Conservation (phyloP, 140 eudicot genomes). For the Flaveria floridana region DNA sequence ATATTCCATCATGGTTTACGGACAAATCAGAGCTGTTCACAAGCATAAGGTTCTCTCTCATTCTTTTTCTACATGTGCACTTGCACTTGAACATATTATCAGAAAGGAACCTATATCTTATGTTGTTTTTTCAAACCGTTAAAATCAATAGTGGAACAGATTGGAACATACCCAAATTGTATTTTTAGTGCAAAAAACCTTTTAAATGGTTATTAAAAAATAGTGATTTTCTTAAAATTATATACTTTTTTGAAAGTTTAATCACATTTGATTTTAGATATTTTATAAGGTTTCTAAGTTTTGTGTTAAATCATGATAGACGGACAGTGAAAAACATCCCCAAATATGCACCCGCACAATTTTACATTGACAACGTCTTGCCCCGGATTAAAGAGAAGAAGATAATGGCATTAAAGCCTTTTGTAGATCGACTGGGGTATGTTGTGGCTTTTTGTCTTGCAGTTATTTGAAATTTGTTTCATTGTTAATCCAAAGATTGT, state of each 20-base stretch:
- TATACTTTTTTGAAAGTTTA: background rate
- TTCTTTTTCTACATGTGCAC: slow-evolving; percentile 8
- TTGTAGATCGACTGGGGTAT: slow-evolving; percentile 98
- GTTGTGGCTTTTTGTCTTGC: slow-evolving; percentile 25
- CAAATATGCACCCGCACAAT: slow-evolving; percentile 91
- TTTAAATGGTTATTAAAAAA: background rate
- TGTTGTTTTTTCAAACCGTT: background rate
- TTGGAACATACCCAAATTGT: background rate
- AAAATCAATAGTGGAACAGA: background rate
- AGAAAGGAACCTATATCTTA: background rate
- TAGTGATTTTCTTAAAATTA: background rate
- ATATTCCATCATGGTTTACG: slow-evolving; percentile 93
- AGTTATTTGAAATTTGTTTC: background rate
- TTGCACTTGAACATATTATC: slow-evolving; percentile 2
- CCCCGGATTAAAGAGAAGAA: slow-evolving; percentile 94
- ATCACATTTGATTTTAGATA: background rate
- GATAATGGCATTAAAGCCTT: slow-evolving; percentile 95
- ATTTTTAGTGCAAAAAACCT: background rate
- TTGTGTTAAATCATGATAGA: slow-evolving; percentile 44
- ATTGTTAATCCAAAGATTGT: background rate
- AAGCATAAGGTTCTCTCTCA: slow-evolving; percentile 67
- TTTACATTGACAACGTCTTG: slow-evolving; percentile 88
- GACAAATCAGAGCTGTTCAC: slow-evolving; percentile 85
- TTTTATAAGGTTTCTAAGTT: slow-evolving; percentile 2
- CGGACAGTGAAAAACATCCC: slow-evolving; percentile 96